A percentile compares a stretch with the other conserved stretches of the same genome.
phyloP scores from a whole-genome alignment of 192 early-diverging fungal genomes.

The Radiomyces spectabilis region DNA sequence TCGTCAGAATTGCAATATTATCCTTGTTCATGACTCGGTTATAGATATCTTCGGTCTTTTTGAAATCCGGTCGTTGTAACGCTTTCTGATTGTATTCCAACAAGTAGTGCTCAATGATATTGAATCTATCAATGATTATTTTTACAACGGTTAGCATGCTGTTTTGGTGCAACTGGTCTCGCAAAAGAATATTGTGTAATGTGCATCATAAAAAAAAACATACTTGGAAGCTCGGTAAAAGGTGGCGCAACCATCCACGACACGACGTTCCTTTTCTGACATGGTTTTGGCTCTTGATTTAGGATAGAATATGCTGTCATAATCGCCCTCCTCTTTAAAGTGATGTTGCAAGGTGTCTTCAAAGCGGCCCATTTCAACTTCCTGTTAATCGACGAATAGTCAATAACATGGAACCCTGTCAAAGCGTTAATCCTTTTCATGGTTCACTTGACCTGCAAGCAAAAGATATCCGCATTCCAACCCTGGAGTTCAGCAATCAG shows the following conservation, averaged over 20 bases:
- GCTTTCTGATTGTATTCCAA: slow-evolving; percentile 95
- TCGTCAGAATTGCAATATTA: slow-evolving; percentile 79
- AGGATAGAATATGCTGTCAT: slow-evolving; percentile 89
- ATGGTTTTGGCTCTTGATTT: slow-evolving; percentile 94
- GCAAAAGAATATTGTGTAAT: no score
- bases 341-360: slow-evolving; percentile 82
- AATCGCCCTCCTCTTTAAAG: slow-evolving; percentile 63
- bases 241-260: slow-evolving; percentile 93
- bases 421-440: neutral
- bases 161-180: no score
- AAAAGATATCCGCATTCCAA: slow-evolving; percentile 87
- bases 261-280: slow-evolving; percentile 76
- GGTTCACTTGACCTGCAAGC: slow-evolving; percentile 62
- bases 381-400: no score
- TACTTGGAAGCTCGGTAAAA: slow-evolving; percentile 86
- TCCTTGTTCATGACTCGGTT: slow-evolving; percentile 98
- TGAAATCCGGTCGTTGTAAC: slow-evolving; percentile 79
- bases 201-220: no score
- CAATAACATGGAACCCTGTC: neutral
- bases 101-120: slow-evolving; percentile 71
- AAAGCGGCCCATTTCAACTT: slow-evolving; percentile 81
- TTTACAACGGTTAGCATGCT: no score
- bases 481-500: slow-evolving; percentile 79
- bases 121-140: slow-evolving; percentile 67
- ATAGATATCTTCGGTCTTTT: slow-evolving; percentile 88